Evolutionary conservation across 2,329 filamentous ascomycete species (phyloP), one percentile per base, ranked within the genome.

Genomic region (Scedosporium apiospermum): DNA sequence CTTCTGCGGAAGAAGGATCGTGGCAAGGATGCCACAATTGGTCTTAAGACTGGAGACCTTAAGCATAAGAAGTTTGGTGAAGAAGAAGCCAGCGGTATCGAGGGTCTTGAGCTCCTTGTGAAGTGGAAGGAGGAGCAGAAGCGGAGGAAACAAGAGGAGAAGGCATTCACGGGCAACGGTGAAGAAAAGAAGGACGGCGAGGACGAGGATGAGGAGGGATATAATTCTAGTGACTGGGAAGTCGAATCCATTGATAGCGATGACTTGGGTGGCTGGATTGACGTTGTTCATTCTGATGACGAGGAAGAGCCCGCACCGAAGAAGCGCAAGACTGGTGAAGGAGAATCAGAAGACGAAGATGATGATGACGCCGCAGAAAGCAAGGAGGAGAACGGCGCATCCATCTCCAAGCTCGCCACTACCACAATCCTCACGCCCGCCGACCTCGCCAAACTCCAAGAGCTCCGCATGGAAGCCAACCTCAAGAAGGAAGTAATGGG

Each of bases 391-490:
- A 67, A 71, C 4, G 76, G 77, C n/a, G 7, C 58, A 0, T 76
- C 79, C 65, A 82, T 86, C 67, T 86, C 88, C 12, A 91, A 87
- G 69, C 85, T 97, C 53, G 93, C 93, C n/a, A 96, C 91, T 0
- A 96, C 91, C 2, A 89, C 90, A 58, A 96, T 99, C 67, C 87
- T 99, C 65, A 99, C 95, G 0, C 95, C 95, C 0, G 95, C 95
- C 12, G 95, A 99, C 75, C 83, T 98, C n/a, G 88, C 90, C 68
- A 98, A 98, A 74, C 87, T 99, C 21, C 87, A 91, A 65, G 93
- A 97, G 75, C 86, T 99, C 26, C 90, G 91, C 57, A 80, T 89
- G 59, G 80, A 88, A 53, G 86, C 91, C 21, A 83, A 85, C 42
- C 77, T 98, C 57, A 85, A 89, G 66, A 88, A 89, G 65, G 80